These are phyloP conservation scores for Xylaria sp. DNA, from an alignment of 2,329 filamentous ascomycete species.

Conservation along the genomic window DNA sequence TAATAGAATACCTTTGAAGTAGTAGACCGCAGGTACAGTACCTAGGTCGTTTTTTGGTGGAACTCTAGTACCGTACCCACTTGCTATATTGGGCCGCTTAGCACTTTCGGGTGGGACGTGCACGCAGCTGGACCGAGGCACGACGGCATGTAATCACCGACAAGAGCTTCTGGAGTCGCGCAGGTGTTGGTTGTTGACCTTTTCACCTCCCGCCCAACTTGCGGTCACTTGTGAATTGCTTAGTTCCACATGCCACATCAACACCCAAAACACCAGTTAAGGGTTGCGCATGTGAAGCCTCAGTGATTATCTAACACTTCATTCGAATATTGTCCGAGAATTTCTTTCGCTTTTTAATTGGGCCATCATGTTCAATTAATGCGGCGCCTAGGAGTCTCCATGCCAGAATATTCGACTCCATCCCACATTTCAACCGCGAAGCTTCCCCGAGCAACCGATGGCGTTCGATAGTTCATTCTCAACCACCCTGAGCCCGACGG, in stretches of 20 bases:
- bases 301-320: neutral
- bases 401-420: constrained; percentile 28
- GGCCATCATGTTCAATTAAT: constrained; percentile 19
- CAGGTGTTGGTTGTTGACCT: constrained; percentile 28
- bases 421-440: constrained; percentile 8
- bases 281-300: constrained; percentile 14
- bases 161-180: constrained; percentile 6
- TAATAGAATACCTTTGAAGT: too few species aligned
- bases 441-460: constrained; percentile 48
- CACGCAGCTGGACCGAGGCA: constrained; percentile 32
- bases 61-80: too few species aligned
- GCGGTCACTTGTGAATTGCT: constrained; percentile 29
- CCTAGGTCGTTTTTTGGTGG: too few species aligned
- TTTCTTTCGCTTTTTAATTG: constrained; percentile 1
- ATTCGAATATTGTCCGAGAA: neutral
- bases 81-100: constrained; percentile 11
- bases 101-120: constrained; percentile 24
- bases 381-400: constrained; percentile 18
- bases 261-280: constrained; percentile 17
- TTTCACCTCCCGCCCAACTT: constrained; percentile 27
- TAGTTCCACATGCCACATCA: constrained; percentile 29
- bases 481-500: constrained; percentile 58
- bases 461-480: constrained; percentile 56
- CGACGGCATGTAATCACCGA: constrained; percentile 29
- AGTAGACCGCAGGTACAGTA: too few species aligned